Evolutionary conservation across 495 filamentous ascomycete species (phyloP).

Genomic region (Talaromyces liani): DNA sequence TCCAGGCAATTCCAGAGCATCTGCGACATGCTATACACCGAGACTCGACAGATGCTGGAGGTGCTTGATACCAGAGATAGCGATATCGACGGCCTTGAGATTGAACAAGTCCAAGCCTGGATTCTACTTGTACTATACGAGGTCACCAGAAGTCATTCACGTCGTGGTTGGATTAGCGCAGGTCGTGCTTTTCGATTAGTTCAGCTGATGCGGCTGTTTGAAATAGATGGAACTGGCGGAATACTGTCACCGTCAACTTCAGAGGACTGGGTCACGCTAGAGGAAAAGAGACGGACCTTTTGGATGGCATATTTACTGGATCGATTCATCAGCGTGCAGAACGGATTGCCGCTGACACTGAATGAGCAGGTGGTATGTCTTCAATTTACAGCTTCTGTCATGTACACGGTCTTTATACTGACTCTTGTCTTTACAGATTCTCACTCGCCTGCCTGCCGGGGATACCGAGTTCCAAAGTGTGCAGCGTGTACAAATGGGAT

Average conservation of each 20-base stretch:
- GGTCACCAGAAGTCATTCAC: slow-evolving; percentile 36
- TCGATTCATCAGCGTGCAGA: slow-evolving; percentile 29
- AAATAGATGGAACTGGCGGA: slow-evolving; percentile 32
- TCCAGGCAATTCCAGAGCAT: slow-evolving; percentile 43
- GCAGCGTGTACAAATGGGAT: slow-evolving; percentile 29
- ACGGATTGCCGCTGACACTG: slow-evolving; percentile 37
- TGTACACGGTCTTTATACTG: neutral
- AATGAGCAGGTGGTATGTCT: slow-evolving; percentile 38
- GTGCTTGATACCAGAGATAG: slow-evolving; percentile 15
- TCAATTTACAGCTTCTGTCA: neutral
- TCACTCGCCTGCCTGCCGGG: slow-evolving; percentile 35
- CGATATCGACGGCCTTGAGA: neutral
- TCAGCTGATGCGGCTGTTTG: slow-evolving; percentile 41
- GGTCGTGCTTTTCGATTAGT: slow-evolving; percentile 47
- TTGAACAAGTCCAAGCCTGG: slow-evolving; percentile 48
- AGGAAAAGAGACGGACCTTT: slow-evolving; percentile 37
- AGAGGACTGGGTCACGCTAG: slow-evolving; percentile 15
- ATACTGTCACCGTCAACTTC: neutral
- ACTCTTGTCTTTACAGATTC: slow-evolving; percentile 13
- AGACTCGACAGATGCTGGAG: slow-evolving; percentile 41
- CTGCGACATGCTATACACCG: slow-evolving; percentile 36
- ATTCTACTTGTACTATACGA: slow-evolving; percentile 47
- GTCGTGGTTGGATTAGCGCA: slow-evolving; percentile 45
- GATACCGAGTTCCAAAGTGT: slow-evolving; percentile 45
- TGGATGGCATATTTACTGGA: slow-evolving; percentile 43